Evolutionary conservation across 306 rosid species (phyloP), one percentile per base, ranked within the genome.

Genomic region (Prunus dulcis): DNA sequence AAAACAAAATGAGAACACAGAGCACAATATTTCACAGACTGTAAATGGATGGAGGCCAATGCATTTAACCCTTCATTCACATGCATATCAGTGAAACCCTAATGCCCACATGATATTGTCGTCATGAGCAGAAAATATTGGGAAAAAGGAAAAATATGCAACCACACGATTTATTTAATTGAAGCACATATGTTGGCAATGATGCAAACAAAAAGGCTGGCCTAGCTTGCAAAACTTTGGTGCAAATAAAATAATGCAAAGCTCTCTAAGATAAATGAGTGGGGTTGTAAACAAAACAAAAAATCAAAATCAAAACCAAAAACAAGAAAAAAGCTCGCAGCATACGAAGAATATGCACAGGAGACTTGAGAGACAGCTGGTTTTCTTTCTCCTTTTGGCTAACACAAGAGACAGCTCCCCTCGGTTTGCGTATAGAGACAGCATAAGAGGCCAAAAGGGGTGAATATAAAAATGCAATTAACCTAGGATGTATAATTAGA

Each of bases 31-130:
- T 28, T 70, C 30, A n/a, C 4, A 22, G 12, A 38, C 38, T 13
- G 65, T 47, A 62, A 62, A 62, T 56, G n/a, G n/a, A 62, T 56
- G n/a, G n/a, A 18, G 20, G 58, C 20, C 23, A 68, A 69, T 13
- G 9, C 23, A 72, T 72, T 72, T 57, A 72, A 57, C 76, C 38
- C 38, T 32, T 32, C 66, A 38, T 72, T 72, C 76, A 72, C 76
- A 56, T 72, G 76, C 41, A 56, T 72, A 43, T 72, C 76, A 56
- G 67, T 56, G 60, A 72, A 14, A 15, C 53, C 67, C 76, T 57
- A 72, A 56, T 57, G 67, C 17, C 18, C 76, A 72, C 53, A 38
- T 73, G 68, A 60, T 57, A 12, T n/a, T 58, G 57, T 58, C 55
- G 32, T 18, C 12, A 20, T 20, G 0, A 58, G 25, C 3, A 58